These are phyloP conservation scores for Apiotrichum siamense DNA, from an alignment of 1,284 basidiomycete species.

Conservation along the genomic window DNA sequence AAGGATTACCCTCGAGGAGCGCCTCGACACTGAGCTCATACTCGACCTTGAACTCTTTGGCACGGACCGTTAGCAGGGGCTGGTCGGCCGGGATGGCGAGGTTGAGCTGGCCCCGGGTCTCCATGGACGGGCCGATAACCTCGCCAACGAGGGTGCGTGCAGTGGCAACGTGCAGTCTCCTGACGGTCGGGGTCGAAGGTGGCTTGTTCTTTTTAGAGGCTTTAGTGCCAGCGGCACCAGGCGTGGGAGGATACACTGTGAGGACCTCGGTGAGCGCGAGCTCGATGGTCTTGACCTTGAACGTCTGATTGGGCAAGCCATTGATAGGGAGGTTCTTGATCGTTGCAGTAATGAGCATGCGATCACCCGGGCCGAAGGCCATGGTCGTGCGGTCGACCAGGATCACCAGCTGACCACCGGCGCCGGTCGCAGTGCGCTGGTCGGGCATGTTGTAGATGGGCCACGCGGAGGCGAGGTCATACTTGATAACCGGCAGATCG, in stretches of 20 bases:
- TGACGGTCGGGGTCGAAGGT: constrained; percentile 55
- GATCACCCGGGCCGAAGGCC: constrained; percentile 76
- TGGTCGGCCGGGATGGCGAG: constrained; percentile 64
- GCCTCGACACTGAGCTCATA: constrained; percentile 71
- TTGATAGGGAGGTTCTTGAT: constrained; percentile 49
- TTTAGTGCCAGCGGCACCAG: not conserved
- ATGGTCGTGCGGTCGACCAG: constrained; percentile 62
- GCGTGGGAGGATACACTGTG: constrained; percentile 32
- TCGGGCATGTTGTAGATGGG: constrained; percentile 75
- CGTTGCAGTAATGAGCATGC: constrained; percentile 62
- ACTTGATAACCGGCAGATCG: constrained; percentile 73
- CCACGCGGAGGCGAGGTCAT: constrained; percentile 83
- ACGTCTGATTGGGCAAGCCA: constrained; percentile 57
- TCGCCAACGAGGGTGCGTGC: constrained; percentile 2
- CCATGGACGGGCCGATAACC: not conserved
- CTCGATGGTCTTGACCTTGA: constrained; percentile 73
- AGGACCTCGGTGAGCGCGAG: constrained; percentile 68
- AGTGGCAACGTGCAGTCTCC: constrained; percentile 44
- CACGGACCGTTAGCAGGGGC: constrained; percentile 67
- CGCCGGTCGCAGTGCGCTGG: constrained; percentile 55
- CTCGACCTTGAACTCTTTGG: constrained; percentile 70
- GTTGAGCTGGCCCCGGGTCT: constrained; percentile 56
- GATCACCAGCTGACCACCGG: constrained; percentile 61
- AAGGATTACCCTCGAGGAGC: constrained; percentile 58
- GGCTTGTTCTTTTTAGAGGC: constrained; percentile 52